A percentile compares a stretch with the other conserved stretches of the same genome.
Evolutionary conservation across 176 grass and related monocot species (phyloP).

Genomic region (Thalia dealbata): DNA sequence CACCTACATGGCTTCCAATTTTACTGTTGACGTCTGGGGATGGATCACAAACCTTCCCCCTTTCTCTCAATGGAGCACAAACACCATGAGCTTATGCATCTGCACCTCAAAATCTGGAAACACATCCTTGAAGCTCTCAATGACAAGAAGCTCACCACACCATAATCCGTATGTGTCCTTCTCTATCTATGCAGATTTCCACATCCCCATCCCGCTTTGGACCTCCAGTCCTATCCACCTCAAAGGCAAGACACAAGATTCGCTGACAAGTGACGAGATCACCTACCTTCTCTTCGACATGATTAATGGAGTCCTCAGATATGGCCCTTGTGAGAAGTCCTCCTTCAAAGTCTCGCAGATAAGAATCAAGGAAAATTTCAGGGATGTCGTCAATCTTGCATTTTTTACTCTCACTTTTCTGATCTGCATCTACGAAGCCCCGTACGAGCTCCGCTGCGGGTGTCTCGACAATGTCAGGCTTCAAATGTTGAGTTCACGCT

Average conservation of each 20-base stretch:
- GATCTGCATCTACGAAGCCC: conserved; percentile 74
- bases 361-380: conserved; percentile 43
- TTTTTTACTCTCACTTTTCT: conserved; percentile 76
- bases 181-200: conserved; percentile 58
- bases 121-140: conserved; percentile 47
- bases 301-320: conserved; percentile 49
- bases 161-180: conserved; percentile 47
- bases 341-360: conserved; percentile 38
- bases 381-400: conserved; percentile 59
- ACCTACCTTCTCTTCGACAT: conserved; percentile 45
- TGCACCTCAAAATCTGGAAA: conserved; percentile 36
- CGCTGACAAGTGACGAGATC: conserved; percentile 40
- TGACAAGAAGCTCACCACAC: conserved; percentile 30
- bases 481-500: conserved; percentile 48
- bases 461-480: conserved; percentile 45
- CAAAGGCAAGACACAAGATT: conserved; percentile 32
- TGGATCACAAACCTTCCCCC: conserved; percentile 71
- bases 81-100: conserved; percentile 52
- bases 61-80: conserved; percentile 67
- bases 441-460: conserved; percentile 42
- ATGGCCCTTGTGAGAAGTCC: conserved; percentile 33
- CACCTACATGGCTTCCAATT: conserved; percentile 50
- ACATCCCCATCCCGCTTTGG: conserved; percentile 56
- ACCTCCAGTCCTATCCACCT: conserved; percentile 62
- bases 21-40: conserved; percentile 42